Evolutionary conservation across 345 rosid species (phyloP).

Genomic region (Turnera subulata): DNA sequence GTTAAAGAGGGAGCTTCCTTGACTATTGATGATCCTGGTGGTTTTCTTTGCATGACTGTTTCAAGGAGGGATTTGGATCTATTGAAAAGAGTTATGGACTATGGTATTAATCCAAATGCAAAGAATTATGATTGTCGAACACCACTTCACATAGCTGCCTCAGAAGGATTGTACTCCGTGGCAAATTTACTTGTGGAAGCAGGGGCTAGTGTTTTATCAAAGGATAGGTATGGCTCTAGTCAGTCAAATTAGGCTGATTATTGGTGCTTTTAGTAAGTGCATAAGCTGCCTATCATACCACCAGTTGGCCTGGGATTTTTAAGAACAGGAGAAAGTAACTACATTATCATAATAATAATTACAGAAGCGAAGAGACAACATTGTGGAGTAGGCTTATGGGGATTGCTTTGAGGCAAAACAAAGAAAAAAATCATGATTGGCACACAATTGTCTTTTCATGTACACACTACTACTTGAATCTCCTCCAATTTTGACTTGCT

Average conservation of each 20-base stretch:
- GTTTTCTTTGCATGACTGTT: conserved; percentile 55
- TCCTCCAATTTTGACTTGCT: neutral
- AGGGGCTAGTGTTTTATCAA: conserved; percentile 65
- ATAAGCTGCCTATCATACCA: neutral
- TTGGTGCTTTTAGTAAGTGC: neutral
- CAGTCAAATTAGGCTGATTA: neutral
- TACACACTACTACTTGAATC: no score
- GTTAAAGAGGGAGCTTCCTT: conserved; percentile 57
- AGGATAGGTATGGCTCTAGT: conserved; percentile 49
- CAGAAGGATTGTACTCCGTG: conserved; percentile 49
- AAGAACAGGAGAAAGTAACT: neutral
- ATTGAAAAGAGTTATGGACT: conserved; percentile 46
- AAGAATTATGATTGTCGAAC: conserved; percentile 72
- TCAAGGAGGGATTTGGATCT: conserved; percentile 54
- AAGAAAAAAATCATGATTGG: no score
- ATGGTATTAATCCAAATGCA: conserved; percentile 66
- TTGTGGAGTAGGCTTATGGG: no score
- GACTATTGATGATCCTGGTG: conserved; percentile 54
- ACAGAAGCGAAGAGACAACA: no score
- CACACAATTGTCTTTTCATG: no score
- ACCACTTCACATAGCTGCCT: conserved; percentile 76
- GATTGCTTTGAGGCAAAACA: no score
- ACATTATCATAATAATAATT: no score
- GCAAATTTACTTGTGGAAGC: conserved; percentile 55
- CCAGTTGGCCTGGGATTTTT: neutral